These are phyloP conservation scores for sunflower (Helianthus annuus) DNA, from an alignment of 129 eudicot species.

Conservation along the genomic window HanXRQr2.0-SUNRISE NC_035448.2:13093625-13094124, in stretches of 20 bases:
- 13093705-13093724: constrained; percentile 80
- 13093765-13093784: constrained; percentile 66
- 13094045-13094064: too few species aligned
- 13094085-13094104: too few species aligned
- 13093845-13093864: constrained; percentile 48
- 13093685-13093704: constrained; percentile 57
- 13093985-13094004: constrained; percentile 19
- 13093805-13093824: constrained; percentile 72
- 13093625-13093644: constrained; percentile 90
- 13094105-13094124: neutral
- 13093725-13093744: constrained; percentile 90
- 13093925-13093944: constrained; percentile 95
- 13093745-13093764: constrained; percentile 74
- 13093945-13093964: constrained; percentile 85
- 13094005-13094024: neutral
- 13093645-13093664: constrained; percentile 73
- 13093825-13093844: constrained; percentile 72
- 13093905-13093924: constrained; percentile 63
- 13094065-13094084: too few species aligned
- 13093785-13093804: constrained; percentile 74
- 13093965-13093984: neutral
- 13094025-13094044: too few species aligned
- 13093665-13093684: constrained; percentile 68
- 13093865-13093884: constrained; percentile 88
- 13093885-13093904: constrained; percentile 76